Evolutionary conservation across 2,329 filamentous ascomycete genomes (phyloP), one percentile per base, ranked within the genome.

Genomic region (Microdochium trichocladiopsis): DNA sequence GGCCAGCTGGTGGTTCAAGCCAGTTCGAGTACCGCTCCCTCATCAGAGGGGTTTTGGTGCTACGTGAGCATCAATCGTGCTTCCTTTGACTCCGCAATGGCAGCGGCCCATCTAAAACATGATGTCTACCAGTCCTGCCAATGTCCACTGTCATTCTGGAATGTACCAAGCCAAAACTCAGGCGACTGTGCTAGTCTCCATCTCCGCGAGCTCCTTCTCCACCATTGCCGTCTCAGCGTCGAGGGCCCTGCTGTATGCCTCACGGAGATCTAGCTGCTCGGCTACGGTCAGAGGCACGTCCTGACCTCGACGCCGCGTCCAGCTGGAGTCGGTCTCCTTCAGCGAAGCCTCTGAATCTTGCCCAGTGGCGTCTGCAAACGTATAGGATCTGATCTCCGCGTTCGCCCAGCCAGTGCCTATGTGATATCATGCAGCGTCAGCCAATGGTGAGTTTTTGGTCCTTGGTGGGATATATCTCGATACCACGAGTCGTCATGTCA

Each of bases 371-470:
- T 83, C 77, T 25, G 68, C 74, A 63, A 90, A 90, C 48, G 74
- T 71, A 66, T 84, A 91, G 4, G 82, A 82, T 53, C 88, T 82
- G 64, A 75, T 84, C 69, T 92, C 87, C 50, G 85, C 84, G 65
- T 92, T 92, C 8, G 66, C 64, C 88, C 88, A 92, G 5, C 82
- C 85, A 10, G 87, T 91, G 37, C 84, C 84, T 86, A 33, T 14
- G 28, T 33, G 28, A 9, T 14, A 33, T 8, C 8, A 14, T 33
- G 8, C 14, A 9, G 28, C 8, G 14, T 8, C 14, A 14, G 28
- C 28, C 8, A 8, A 33, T 33, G 28, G 28, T 9, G 14, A 33
- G 28, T 9, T 9, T 8, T 9, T 14, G 8, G 14, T 33, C 8
- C 14, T 33, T 8, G 14, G 28, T 33, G 14, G 14, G 14, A 33